Conservation (phyloP, 306 rosid species). For the Medicago arabica region DNA sequence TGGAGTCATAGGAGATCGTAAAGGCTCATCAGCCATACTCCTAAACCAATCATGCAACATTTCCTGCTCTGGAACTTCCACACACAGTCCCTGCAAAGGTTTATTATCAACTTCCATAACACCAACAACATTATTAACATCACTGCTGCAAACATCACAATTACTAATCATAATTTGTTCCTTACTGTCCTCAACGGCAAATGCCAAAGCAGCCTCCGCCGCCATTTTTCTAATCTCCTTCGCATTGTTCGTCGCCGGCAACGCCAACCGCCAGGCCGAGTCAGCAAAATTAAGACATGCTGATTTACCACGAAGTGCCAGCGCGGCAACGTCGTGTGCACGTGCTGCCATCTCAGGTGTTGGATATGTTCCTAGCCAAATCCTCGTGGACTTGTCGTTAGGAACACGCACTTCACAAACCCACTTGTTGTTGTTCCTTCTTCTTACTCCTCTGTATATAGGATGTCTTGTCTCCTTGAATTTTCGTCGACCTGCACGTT, state of each 20-base stretch:
- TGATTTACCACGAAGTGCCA: constrained; percentile 60
- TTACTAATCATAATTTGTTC: not conserved
- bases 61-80: constrained; percentile 47
- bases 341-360: constrained; percentile 90
- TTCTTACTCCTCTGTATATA: constrained; percentile 71
- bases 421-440: constrained; percentile 78
- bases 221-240: constrained; percentile 71
- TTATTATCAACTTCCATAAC: not conserved
- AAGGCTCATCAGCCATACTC: constrained; percentile 62
- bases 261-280: constrained; percentile 62
- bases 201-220: constrained; percentile 58
- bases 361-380: constrained; percentile 90
- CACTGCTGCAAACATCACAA: not conserved
- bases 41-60: constrained; percentile 49
- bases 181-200: constrained; percentile 37
- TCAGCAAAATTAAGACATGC: constrained; percentile 86
- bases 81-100: not conserved
- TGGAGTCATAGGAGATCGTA: constrained; percentile 50
- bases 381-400: constrained; percentile 54
- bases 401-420: constrained; percentile 87
- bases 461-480: constrained; percentile 94
- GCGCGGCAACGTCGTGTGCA: constrained; percentile 86
- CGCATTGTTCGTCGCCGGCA: constrained; percentile 50
- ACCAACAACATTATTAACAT: not conserved
- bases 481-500: constrained; percentile 64